Evolutionary conservation across 441 rosid species (phyloP), one percentile per base, ranked within the genome.

Genomic region (Populus hybrid): DNA sequence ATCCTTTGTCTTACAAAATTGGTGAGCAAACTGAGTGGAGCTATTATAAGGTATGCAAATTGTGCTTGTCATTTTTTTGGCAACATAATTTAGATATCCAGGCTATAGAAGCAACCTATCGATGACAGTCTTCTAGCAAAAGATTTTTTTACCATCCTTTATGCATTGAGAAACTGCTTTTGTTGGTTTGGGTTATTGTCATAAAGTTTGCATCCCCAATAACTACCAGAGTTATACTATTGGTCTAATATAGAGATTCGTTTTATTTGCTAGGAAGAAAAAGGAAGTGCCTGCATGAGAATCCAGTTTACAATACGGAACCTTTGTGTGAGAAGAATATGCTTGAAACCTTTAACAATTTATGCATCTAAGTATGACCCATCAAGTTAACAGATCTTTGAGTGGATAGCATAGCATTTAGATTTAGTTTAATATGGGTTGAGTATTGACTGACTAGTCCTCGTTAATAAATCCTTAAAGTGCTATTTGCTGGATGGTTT

Each of bases 1-100:
- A 87, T 75, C 99, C 99, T 70, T 90, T 95, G 77, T 91, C 99
- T 0, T 95, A 94, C 80, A 90, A 94, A 85, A 80, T 84, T 59
- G 88, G 88, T 69, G 85, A 82, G 69, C 89, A 87, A 84, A 90
- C 91, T 67, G 92, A 92, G 80, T 94, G 97, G 97, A 95, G 97
- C 87, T 92, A 95, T 82, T 95, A 95, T 75, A 95, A 95, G 99
- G 99, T 95, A 84, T 75, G 81, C 32, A 21, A 32, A 14, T 76
- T 64, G 10, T 77, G 68, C 24, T 50, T 69, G 12, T 46, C 3
- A 50, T 11, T 61, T 10, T 64, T 66, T 67, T 35, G 50, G 21
- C 38, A 66, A 35, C 21, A 67, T 73, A 14, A 35, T 18, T 2
- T 36, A 5, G 23, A 59, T 73, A 2, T 46, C 38, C 34, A 69